A percentile compares a stretch with the other conserved stretches of the same genome.
These are phyloP conservation scores for Triadica sebifera DNA, from an alignment of 345 rosid genomes.

Conservation along the genomic window DNA sequence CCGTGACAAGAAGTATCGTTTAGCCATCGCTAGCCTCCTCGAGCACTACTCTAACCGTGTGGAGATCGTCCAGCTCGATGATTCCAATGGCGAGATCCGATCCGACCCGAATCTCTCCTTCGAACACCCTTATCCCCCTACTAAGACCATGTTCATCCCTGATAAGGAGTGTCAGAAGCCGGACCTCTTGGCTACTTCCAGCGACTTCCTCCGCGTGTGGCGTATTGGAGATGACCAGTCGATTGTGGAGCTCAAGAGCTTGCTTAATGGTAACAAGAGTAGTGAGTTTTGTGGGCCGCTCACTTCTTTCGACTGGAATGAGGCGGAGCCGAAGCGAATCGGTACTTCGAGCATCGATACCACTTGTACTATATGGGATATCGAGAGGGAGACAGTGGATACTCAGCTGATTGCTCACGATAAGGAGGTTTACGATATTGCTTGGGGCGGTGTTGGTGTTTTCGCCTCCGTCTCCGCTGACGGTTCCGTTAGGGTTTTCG, in stretches of 20 bases:
- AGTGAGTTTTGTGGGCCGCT: conserved; percentile 88
- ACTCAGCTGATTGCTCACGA: conserved; percentile 97
- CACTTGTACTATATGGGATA: conserved; percentile 95
- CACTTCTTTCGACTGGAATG: conserved; percentile 96
- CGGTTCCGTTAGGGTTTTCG: conserved; percentile 87
- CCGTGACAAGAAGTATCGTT: conserved; percentile 92
- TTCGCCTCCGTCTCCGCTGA: conserved; percentile 94
- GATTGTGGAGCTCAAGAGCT: conserved; percentile 64
- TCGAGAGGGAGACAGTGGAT: conserved; percentile 83
- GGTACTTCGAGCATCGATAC: conserved; percentile 92
- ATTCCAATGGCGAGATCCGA: conserved; percentile 93
- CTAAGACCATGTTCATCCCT: conserved; percentile 85
- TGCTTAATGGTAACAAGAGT: conserved; percentile 86
- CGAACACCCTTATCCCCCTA: conserved; percentile 91
- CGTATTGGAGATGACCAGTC: conserved; percentile 62
- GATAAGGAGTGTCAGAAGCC: conserved; percentile 87
- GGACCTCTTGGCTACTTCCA: conserved; percentile 90
- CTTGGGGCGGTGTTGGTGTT: conserved; percentile 96
- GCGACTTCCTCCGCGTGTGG: conserved; percentile 92
- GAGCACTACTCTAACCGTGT: conserved; percentile 76
- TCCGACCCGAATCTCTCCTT: conserved; percentile 78
- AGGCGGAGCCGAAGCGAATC: conserved; percentile 85
- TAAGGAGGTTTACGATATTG: conserved; percentile 94
- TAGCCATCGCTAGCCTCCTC: conserved; percentile 87
- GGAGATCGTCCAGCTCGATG: conserved; percentile 95